Base-by-base conservation (phyloP, 140 eudicot genomes). In the Ambrosia hybrid region DNA sequence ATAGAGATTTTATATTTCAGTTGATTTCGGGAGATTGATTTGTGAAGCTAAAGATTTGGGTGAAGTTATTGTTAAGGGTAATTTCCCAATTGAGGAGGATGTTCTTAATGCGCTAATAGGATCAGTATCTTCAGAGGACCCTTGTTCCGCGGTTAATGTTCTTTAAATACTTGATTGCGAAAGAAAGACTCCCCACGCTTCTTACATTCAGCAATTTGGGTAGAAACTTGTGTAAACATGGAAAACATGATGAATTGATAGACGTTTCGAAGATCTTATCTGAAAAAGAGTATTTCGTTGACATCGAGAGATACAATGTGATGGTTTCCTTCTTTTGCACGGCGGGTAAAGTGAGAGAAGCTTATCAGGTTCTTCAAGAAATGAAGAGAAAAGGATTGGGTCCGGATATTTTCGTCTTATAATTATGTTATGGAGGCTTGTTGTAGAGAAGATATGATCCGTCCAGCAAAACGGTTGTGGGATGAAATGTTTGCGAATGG, bases 401-500 rank as follows among this genome's bases (percentile, higher is more conserved):
- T 65, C 94, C 93, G 0, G 87, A 89, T 73, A 71, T 92, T 11
- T 76, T 21, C 77, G n/a, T 78, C 83, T 34, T 92, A 92, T 68
- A 92, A 92, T 84, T 26, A 11, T 65, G 85, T 92, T 34, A 84
- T 92, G 85, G 98, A 89, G 57, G 96, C 90, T 62, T 87, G 89
- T 68, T 92, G 98, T 78, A 78, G 53, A 70, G 96, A 87, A 46
- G 95, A 89, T 76, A 82, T 89, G 36, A 39, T 89, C 9, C 90
- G 95, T 14, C 98, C 98, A 13, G 98, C 96, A 34, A 92, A 83
- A 73, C 82, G 94, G 56, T 75, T 92, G 57, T 92, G 98, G 98
- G 98, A 92, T 80, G 96, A 92, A 76, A 92, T 92, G 98, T 89
- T 92, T 85, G 82, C 92, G 13, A 86, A 85, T 76, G 92, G 96